phyloP scores from a whole-genome alignment of 805 yeast genomes.

The Isabelozyma heimii region DNA sequence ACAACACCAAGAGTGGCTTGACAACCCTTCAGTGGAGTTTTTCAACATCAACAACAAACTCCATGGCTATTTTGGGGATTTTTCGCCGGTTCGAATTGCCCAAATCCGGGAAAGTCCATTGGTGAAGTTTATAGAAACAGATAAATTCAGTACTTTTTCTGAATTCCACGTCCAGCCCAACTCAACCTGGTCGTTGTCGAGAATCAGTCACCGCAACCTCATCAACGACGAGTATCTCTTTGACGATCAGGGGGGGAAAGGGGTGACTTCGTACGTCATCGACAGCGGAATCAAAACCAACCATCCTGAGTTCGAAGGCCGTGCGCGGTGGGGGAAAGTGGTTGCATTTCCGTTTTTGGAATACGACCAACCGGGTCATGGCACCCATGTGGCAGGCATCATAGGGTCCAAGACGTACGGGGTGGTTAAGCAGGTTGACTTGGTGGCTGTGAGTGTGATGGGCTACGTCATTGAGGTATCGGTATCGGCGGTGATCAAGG shows the following conservation, averaged over 20 bases:
- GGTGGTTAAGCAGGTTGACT: slow-evolving; percentile 75
- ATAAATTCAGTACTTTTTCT: slow-evolving; percentile 30
- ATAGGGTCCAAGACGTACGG: slow-evolving; percentile 80
- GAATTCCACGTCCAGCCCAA: slow-evolving; percentile 35
- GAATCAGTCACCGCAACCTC: slow-evolving; percentile 29
- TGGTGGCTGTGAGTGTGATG: slow-evolving; percentile 83
- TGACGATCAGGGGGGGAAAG: slow-evolving; percentile 40
- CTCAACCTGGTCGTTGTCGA: slow-evolving; percentile 41
- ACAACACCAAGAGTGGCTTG: too few species aligned
- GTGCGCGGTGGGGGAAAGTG: slow-evolving; percentile 59
- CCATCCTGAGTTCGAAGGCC: slow-evolving; percentile 62
- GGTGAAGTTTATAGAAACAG: slow-evolving; percentile 40
- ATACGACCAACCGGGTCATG: slow-evolving; percentile 87
- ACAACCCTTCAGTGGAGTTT: background rate
- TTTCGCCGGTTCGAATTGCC: background rate
- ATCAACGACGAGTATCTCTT: slow-evolving; percentile 26
- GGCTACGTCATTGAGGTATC: slow-evolving; percentile 81
- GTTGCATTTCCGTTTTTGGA: slow-evolving; percentile 33
- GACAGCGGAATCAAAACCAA: slow-evolving; percentile 75
- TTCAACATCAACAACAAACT: background rate
- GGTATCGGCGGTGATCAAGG: slow-evolving; percentile 81
- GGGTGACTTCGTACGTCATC: slow-evolving; percentile 71
- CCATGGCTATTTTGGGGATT: background rate
- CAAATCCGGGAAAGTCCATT: background rate
- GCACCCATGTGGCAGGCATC: slow-evolving; percentile 97